Conservation (phyloP, 2,329 filamentous ascomycete species). For the Sporothrix pseudoabietina region DNA sequence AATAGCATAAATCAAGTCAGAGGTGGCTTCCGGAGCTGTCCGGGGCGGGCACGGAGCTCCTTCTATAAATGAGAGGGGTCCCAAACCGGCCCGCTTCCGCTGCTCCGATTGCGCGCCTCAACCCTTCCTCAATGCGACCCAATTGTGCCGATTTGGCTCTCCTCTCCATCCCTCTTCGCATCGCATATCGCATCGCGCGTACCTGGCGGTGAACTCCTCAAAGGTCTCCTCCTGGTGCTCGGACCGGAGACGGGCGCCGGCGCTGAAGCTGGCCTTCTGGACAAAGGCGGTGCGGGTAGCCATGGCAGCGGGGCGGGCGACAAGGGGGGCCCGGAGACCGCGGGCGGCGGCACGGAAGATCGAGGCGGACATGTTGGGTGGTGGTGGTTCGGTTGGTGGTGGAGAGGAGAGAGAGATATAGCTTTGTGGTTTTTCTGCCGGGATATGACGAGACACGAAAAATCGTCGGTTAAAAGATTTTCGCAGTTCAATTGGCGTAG, state of each 20-base stretch:
- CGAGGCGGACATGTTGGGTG: constrained; percentile 53
- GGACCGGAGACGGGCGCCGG: constrained; percentile 56
- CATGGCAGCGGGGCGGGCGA: constrained; percentile 53
- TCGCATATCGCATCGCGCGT: constrained; percentile 47
- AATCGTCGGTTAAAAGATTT: constrained; percentile 27
- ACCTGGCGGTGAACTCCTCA: constrained; percentile 98
- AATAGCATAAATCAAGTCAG: background rate
- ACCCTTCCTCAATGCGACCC: background rate
- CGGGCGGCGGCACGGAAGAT: constrained; percentile 73
- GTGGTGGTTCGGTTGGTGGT: constrained; percentile 16
- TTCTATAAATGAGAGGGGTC: background rate
- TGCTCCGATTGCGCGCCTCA: constrained; percentile 17
- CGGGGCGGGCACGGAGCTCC: background rate
- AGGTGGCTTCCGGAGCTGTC: background rate
- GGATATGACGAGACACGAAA: constrained; percentile 28
- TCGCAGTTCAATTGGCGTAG: constrained; percentile 27
- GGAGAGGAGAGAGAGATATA: constrained; percentile 24
- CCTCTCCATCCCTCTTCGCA: background rate
- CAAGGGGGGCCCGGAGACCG: constrained; percentile 62
- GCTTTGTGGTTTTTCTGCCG: constrained; percentile 5
- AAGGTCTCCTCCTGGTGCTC: constrained; percentile 93
- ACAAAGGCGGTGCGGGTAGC: constrained; percentile 57
- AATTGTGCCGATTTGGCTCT: background rate
- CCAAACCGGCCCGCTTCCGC: background rate
- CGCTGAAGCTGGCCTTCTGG: constrained; percentile 64